Conservation (phyloP, 2,329 filamentous ascomycete species). For the Thielaviopsis populi region DNA sequence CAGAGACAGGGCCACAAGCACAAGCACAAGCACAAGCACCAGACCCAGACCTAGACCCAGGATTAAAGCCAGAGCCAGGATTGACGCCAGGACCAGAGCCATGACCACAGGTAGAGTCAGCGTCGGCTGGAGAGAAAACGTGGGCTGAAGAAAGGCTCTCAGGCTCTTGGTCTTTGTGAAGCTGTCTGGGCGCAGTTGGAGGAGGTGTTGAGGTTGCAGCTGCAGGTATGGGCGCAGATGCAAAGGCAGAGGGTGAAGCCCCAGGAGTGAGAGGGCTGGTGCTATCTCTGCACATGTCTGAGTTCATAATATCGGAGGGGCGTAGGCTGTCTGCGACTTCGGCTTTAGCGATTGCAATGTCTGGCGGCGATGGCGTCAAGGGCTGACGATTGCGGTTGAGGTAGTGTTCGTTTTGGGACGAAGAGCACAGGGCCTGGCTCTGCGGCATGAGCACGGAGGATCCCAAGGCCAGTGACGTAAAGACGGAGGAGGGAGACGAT, state of each 20-base stretch:
- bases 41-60: not conserved
- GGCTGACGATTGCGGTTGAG: not conserved
- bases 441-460: not conserved
- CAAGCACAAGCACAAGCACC: too few species aligned
- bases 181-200: not conserved
- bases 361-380: not conserved
- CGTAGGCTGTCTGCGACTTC: not conserved
- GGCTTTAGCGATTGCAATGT: not conserved
- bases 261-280: not conserved
- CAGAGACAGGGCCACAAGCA: conserved; percentile 13
- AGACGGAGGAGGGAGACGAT: not conserved
- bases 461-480: conserved; percentile 1
- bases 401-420: not conserved
- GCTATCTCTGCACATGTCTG: not conserved
- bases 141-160: conserved; percentile 10
- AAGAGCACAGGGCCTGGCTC: not conserved
- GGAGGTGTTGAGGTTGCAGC: not conserved
- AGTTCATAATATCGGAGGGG: not conserved
- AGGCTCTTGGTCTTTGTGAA: not conserved
- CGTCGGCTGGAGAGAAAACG: conserved; percentile 9
- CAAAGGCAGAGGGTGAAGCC: not conserved
- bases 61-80: conserved; percentile 2
- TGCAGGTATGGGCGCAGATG: not conserved
- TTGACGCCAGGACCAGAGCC: conserved; percentile 1
- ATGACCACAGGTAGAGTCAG: conserved; percentile 4